Evolutionary conservation across 805 yeast genomes (phyloP), one percentile per base, ranked within the genome.

Genomic region (Scheffersomyces lignosus): DNA sequence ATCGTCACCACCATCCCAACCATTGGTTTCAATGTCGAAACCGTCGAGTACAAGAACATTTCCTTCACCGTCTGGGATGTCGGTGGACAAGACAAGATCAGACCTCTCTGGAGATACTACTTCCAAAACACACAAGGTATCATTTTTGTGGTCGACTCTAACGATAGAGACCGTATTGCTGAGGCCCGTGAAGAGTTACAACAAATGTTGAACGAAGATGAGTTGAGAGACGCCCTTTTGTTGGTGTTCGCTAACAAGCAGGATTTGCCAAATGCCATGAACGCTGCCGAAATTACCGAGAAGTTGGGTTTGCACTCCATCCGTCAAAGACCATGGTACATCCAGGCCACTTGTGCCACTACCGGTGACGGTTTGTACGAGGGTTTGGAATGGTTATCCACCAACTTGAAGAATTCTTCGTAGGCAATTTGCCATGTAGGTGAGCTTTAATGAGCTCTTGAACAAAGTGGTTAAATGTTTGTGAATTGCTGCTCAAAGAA

Each of bases 281-380:
- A 62, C 52, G 71, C 70, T 27, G 69, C 70, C 29, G 71, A 64
- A 49, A 63, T 65, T 45, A 64, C 70, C 36, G 71, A 65, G 49
- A 65, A 64, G 55, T 62, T 65, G 51, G 70, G 70, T 34, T 64
- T 64, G 53, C 70, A 90, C 70, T 87, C 96, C 38, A 84, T 93
- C 68, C 86, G 96, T 78, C 96, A 90, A 77, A 87, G 98, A 75
- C 96, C 96, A 60, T 93, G 99, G 99, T 91, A 86, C 75, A 91
- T 93, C 66, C 97, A 91, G 76, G 88, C 99, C 53, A 87, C 98
- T 48, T 90, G 98, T 76, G 99, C 99, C 54, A 91, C 97, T 52
- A 87, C 98, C 47, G 99, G 64, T 43, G 64, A 59, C 45, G 64
- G 64, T 29, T 57, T 61, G 44, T 61, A 61, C 48, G 66, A 61